phyloP scores from a whole-genome alignment of 345 rosid species.

The Zanthoxylum bungeanum region DNA sequence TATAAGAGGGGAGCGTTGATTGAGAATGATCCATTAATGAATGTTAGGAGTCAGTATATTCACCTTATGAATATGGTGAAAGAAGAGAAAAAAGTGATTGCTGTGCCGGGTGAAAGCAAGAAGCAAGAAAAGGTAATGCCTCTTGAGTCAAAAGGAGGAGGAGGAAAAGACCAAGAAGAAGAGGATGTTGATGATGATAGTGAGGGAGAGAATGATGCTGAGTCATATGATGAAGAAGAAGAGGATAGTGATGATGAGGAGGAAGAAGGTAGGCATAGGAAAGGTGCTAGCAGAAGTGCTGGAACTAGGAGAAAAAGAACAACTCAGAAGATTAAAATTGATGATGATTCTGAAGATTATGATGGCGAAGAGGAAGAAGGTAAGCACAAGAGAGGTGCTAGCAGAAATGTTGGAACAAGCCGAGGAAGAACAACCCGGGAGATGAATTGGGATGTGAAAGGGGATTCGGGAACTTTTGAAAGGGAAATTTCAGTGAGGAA shows the following conservation, averaged over 20 bases:
- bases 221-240: slow-evolving; percentile 12
- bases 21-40: slow-evolving; percentile 55
- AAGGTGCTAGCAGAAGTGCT: slow-evolving; percentile 12
- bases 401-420: background rate
- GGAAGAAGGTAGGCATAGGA: slow-evolving; percentile 21
- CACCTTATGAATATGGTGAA: slow-evolving; percentile 69
- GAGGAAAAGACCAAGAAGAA: background rate
- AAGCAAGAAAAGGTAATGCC: slow-evolving; percentile 34
- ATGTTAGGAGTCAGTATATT: slow-evolving; percentile 56
- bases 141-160: slow-evolving; percentile 28
- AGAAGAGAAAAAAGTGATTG: slow-evolving; percentile 37
- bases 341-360: slow-evolving; percentile 32
- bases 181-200: slow-evolving; percentile 24
- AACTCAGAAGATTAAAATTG: slow-evolving; percentile 11
- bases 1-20: slow-evolving; percentile 69
- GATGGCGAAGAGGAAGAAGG: slow-evolving; percentile 31
- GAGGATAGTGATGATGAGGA: slow-evolving; percentile 38
- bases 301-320: slow-evolving; percentile 16
- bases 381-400: slow-evolving; percentile 11
- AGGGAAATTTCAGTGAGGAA: slow-evolving; percentile 19
- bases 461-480: slow-evolving; percentile 3
- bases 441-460: slow-evolving; percentile 3
- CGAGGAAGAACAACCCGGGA: slow-evolving; percentile 16
- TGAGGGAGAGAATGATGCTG: slow-evolving; percentile 16
- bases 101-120: slow-evolving; percentile 33